Base-by-base conservation (phyloP, 345 rosid species). In the Sonneratia alba region DNA sequence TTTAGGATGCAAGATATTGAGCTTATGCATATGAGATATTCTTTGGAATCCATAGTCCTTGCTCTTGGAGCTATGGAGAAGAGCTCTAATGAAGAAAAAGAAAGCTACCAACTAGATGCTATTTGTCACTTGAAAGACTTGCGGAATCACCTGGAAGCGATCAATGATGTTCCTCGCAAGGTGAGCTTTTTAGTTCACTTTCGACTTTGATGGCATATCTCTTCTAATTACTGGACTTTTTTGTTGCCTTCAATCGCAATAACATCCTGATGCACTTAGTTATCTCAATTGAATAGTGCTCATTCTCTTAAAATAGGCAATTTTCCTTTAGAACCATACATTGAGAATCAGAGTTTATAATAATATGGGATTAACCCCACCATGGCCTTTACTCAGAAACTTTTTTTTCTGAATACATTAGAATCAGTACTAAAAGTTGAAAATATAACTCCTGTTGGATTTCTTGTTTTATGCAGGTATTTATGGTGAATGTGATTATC, bases 21-120 rank as follows among this genome's bases (percentile, higher is more conserved):
- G 82, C 87, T 94, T 76, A 91, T 94, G 96, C 93, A 84, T 81
- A 88, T 94, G 96, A 92, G 91, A 70, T 94, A 94, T 90, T 89
- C 95, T 72, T 70, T 94, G 86, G 97, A 91, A 80, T 90, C 97
- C 64, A 78, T 81, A 63, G 91, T 90, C 67, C 87, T 94, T 76
- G 93, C 95, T 24, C 79, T 94, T 61, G 91, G 85, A 83, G 86
- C 79, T 61, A 85, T 90, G 85, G 92, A 82, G 72, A 87, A 75
- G 81, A 85, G 79, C 72, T 53, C 70, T 59, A 84, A 72, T 66
- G 79, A 81, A 65, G 95, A 86, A 78, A 80, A 68, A 65, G 89
- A 82, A 75, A 78, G 75, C 80, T 70, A 80, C 78, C 87, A 74
- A 70, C 84, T 67, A 73, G 74, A 79, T 70, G 93, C 91, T 73